A percentile compares a stretch with the other conserved stretches of the same genome.
phyloP scores from a whole-genome alignment of 805 yeast genomes.

The Cyberlindnera amylophila region DNA sequence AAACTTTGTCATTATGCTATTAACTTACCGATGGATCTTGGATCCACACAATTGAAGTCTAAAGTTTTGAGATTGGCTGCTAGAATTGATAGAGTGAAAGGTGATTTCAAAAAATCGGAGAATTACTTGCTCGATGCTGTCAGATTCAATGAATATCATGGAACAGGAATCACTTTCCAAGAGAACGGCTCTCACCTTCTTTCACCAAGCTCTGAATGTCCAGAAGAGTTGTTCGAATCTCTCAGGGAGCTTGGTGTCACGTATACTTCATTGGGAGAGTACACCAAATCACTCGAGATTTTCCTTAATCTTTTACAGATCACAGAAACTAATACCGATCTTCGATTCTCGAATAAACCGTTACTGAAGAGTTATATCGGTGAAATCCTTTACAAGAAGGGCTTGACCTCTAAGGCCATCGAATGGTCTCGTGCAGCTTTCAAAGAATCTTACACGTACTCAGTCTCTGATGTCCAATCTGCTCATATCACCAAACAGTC shows the following conservation, averaged over 20 bases:
- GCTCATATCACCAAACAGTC: conserved; percentile 38
- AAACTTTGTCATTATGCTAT: conserved; percentile 29
- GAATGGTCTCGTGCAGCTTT: conserved; percentile 39
- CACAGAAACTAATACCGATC: conserved; percentile 5
- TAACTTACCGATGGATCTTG: conserved; percentile 30
- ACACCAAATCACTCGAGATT: conserved; percentile 31
- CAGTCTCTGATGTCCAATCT: conserved; percentile 32
- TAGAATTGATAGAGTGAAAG: conserved; percentile 25
- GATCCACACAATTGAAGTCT: conserved; percentile 20
- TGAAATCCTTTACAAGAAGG: conserved; percentile 38
- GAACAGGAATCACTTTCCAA: conserved; percentile 17
- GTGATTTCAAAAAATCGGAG: conserved; percentile 27
- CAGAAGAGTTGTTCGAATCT: conserved; percentile 24
- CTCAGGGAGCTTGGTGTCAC: conserved; percentile 25
- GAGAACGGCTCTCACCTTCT: conserved; percentile 19
- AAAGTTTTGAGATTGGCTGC: conserved; percentile 36
- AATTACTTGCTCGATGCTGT: conserved; percentile 29
- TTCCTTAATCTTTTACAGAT: conserved; percentile 29
- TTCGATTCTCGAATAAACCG: conserved; percentile 23
- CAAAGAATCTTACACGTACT: conserved; percentile 28
- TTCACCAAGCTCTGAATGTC: conserved; percentile 12
- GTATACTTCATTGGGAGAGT: conserved; percentile 19
- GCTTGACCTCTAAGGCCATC: conserved; percentile 32
- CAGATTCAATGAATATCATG: conserved; percentile 22
- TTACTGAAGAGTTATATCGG: conserved; percentile 39